Evolutionary conservation across 345 rosid genomes (phyloP).

Genomic region (Brassica juncea): DNA sequence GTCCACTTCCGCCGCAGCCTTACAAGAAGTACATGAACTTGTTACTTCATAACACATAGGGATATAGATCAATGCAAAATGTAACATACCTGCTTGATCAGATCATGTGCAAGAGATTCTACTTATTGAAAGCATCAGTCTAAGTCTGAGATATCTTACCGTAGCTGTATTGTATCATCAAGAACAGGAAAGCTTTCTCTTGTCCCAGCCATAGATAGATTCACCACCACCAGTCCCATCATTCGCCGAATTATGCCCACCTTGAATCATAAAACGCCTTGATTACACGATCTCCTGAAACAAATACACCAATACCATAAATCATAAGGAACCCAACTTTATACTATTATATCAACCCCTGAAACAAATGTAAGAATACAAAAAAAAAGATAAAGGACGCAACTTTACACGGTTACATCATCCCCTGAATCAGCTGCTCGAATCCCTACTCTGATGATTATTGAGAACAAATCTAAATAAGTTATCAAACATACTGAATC

Average conservation of each 20-base stretch:
- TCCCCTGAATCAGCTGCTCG: not conserved
- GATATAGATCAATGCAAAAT: no score
- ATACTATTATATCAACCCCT: not conserved
- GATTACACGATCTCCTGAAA: not conserved
- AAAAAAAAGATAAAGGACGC: not conserved
- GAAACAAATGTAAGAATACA: not conserved
- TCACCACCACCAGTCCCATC: not conserved
- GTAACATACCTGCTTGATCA: no score
- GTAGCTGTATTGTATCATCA: not conserved
- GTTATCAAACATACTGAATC: conserved; percentile 3
- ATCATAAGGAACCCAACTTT: not conserved
- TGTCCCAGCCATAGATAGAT: not conserved
- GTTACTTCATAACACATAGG: no score
- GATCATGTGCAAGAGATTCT: no score
- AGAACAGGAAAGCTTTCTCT: not conserved
- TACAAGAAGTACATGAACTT: no score
- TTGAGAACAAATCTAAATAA: not conserved
- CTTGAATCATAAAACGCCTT: not conserved
- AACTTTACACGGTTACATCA: not conserved
- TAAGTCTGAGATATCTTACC: not conserved
- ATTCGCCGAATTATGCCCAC: not conserved
- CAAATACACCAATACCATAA: not conserved
- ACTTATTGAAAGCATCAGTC: no score
- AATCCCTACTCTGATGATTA: not conserved
- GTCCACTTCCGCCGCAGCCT: no score